These are phyloP conservation scores for Hyaloscypha hepaticicola DNA, from an alignment of 495 filamentous ascomycete species.

Conservation along the genomic window DNA sequence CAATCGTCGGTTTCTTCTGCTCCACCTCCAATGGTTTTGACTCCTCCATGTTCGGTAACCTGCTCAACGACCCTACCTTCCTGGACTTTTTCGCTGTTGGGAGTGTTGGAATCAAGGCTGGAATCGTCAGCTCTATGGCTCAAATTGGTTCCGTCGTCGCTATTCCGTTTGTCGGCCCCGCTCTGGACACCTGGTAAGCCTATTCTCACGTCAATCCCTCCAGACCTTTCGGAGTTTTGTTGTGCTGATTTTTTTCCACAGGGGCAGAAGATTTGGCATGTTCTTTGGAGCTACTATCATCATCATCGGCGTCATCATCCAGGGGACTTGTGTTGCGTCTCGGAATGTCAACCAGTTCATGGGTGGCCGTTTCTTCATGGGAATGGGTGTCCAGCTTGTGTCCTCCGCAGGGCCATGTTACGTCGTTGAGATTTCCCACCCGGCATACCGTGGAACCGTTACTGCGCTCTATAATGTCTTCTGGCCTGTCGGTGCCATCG, in stretches of 20 bases:
- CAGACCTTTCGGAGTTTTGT: too few species aligned
- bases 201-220: not conserved
- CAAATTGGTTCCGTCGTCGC: conserved; percentile 27
- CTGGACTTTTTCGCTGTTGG: conserved; percentile 27
- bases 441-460: conserved; percentile 65
- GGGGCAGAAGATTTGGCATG: conserved; percentile 49
- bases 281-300: conserved; percentile 48
- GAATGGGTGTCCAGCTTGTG: conserved; percentile 68
- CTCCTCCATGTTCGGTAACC: conserved; percentile 43
- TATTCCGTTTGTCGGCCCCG: conserved; percentile 36
- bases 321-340: conserved; percentile 37
- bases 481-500: conserved; percentile 36
- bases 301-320: conserved; percentile 48
- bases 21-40: conserved; percentile 55
- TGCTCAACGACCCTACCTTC: conserved; percentile 30
- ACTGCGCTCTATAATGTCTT: conserved; percentile 62
- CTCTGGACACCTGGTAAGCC: conserved; percentile 34
- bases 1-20: conserved; percentile 41
- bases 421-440: conserved; percentile 72
- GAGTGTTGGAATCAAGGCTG: conserved; percentile 25
- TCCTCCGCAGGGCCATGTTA: conserved; percentile 72
- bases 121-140: conserved; percentile 28
- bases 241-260: not conserved
- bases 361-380: conserved; percentile 73
- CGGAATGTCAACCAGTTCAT: conserved; percentile 51